Conservation (phyloP, 257 asterid genomes). For the Solanum sejunctum region DNA sequence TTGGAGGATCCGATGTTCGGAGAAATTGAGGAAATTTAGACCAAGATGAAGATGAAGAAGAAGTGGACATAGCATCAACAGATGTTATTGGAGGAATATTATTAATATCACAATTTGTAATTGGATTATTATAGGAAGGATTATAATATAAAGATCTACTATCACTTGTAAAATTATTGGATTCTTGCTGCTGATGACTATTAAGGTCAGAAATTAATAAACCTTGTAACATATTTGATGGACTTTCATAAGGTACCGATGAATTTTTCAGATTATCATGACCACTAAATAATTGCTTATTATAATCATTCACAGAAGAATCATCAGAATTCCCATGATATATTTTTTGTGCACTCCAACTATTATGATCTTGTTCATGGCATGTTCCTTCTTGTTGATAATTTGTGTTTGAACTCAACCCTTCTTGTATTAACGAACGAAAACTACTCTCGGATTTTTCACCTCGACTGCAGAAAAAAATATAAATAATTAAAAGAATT, state of each 20-base stretch:
- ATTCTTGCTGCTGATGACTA: conserved; percentile 12
- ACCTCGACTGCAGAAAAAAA: conserved; percentile 16
- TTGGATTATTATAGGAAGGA: conserved; percentile 5
- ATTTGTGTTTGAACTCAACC: conserved; percentile 9
- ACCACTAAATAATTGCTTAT: conserved; percentile 16
- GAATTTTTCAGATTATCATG: conserved; percentile 22
- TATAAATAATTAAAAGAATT: not conserved
- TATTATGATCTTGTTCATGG: conserved; percentile 26
- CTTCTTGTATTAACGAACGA: conserved; percentile 40
- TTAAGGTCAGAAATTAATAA: conserved; percentile 28
- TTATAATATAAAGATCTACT: conserved; percentile 22
- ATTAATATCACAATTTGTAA: conserved; percentile 12
- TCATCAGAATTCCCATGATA: conserved; percentile 19
- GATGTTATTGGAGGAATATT: not conserved
- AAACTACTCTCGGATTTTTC: conserved; percentile 29
- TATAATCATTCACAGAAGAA: conserved; percentile 18
- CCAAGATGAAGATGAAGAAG: conserved; percentile 31
- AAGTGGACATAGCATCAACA: conserved; percentile 10
- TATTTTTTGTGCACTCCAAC: conserved; percentile 34
- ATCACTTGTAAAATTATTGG: conserved; percentile 1
- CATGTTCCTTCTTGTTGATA: conserved; percentile 36
- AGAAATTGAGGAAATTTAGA: conserved; percentile 46
- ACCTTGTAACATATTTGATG: conserved; percentile 17
- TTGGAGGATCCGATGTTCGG: conserved; percentile 30
- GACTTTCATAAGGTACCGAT: conserved; percentile 26